These are phyloP conservation scores for Pseudogymnoascus sp. DNA, from an alignment of 2,329 filamentous ascomycete species.

Conservation along the genomic window DNA sequence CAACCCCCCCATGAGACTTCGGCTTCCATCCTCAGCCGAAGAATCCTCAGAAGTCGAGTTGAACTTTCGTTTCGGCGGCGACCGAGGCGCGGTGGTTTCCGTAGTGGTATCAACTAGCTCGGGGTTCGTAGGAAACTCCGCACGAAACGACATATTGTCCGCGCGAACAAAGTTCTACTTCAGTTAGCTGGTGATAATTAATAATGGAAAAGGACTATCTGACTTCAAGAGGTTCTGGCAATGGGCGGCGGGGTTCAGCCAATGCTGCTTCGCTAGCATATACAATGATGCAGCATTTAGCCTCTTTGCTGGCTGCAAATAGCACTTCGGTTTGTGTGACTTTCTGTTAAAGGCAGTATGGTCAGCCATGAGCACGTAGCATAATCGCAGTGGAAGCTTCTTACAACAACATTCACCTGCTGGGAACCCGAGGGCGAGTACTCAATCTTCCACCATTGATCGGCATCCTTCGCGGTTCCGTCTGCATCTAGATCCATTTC, in stretches of 20 bases:
- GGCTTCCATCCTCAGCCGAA: neutral
- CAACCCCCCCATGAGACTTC: neutral
- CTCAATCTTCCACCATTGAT: conserved; percentile 50
- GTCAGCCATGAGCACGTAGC: neutral
- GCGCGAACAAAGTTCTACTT: conserved; percentile 39
- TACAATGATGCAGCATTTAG: conserved; percentile 39
- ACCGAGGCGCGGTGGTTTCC: neutral
- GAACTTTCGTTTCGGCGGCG: conserved; percentile 7
- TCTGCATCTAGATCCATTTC: conserved; percentile 31
- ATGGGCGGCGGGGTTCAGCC: conserved; percentile 25
- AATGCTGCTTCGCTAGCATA: conserved; percentile 46
- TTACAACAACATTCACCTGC: conserved; percentile 43
- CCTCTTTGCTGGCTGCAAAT: conserved; percentile 38
- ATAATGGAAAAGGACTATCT: conserved; percentile 12
- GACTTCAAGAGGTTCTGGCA: conserved; percentile 34
- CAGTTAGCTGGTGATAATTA: conserved; percentile 4
- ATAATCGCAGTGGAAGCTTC: conserved; percentile 11
- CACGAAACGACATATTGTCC: conserved; percentile 44
- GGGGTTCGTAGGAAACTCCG: conserved; percentile 32
- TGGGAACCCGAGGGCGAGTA: conserved; percentile 32
- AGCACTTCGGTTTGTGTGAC: conserved; percentile 38
- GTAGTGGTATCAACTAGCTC: neutral
- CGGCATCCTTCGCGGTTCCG: conserved; percentile 20
- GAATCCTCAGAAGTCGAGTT: neutral
- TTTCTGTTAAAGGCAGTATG: conserved; percentile 32